Base-by-base conservation (phyloP, 202 grass and related monocot species). In the Alloteropsis angusta region DNA sequence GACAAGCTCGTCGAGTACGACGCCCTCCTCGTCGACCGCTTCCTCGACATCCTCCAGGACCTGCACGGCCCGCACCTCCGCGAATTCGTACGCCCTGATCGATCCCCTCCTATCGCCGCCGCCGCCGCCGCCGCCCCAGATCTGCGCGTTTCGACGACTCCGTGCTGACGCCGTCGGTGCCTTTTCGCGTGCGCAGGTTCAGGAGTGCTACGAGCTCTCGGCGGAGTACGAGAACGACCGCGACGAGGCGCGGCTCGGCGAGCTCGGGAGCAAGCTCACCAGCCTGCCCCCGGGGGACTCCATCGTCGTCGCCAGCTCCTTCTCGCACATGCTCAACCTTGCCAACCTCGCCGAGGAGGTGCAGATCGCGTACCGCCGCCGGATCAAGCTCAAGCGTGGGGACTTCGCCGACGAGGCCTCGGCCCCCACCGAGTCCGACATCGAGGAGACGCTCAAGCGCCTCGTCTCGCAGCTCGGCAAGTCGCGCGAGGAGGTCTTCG, bases 281-380 rank as follows among this genome's bases (percentile, higher is more conserved):
- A 86, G 89, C 80, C 72, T 99, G 28, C 71, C 76, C 10, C 90
- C 96, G 0, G 90, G 86, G 0, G 92, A 93, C 57, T 67, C 92
- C 44, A 99, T 99, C 68, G 86, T 99, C 60, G 82, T 99, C 21
- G 87, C 96, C 22, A 86, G 92, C 58, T 99, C 96, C 35, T 99
- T 99, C 75, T 99, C 96, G 70, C 96, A 99, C 84, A 99, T 99
- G 96, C 96, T 99, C 78, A 99, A 99, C 79, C 85, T 99, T 38
- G 96, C 92, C 57, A 99, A 99, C 76, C 85, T 98, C 66, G 96
- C 96, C 10, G 96, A 98, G 88, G 96, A 95, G 81, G 96, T 98
- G 54, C 96, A 98, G 87, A 95, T 99, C 53, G 96, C 92, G 10
- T 77, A 89, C 56, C 87, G 92, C 30, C 91, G 90, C 67, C 85